phyloP scores from a whole-genome alignment of 2,329 filamentous ascomycete genomes.

The Furcasterigmium sp. region DNA sequence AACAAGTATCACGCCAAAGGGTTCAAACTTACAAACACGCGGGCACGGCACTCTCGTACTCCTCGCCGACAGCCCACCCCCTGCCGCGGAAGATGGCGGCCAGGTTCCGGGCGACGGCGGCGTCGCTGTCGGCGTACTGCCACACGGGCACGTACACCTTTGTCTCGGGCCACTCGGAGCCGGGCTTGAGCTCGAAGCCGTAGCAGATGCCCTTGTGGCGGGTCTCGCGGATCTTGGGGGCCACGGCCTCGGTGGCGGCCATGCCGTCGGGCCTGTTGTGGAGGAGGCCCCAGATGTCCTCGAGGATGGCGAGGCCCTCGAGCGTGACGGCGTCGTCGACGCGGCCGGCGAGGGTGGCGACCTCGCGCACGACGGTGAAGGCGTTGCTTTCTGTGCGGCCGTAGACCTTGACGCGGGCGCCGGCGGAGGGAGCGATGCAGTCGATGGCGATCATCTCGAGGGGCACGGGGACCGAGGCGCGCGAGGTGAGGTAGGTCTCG shows the following conservation, averaged over 20 bases:
- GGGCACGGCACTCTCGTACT: constrained; percentile 8
- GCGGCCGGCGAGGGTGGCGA: constrained; percentile 17
- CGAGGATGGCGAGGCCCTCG: constrained; percentile 15
- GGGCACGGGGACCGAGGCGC: constrained; percentile 14
- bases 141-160: constrained; percentile 20
- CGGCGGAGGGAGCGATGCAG: constrained; percentile 16
- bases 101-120: constrained; percentile 7
- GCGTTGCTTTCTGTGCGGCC: constrained; percentile 16
- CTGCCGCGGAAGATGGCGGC: constrained; percentile 7
- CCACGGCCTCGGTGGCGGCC: constrained; percentile 8
- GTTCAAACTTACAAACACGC: constrained; percentile 9
- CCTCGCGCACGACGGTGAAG: constrained; percentile 16
- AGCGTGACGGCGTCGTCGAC: constrained; percentile 13
- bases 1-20: background rate
- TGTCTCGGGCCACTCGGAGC: constrained; percentile 14
- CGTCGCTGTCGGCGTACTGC: constrained; percentile 15
- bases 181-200: constrained; percentile 19
- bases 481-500: constrained; percentile 12
- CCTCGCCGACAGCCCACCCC: constrained; percentile 10
- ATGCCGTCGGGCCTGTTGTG: constrained; percentile 16
- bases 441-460: constrained; percentile 20
- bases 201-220: constrained; percentile 16
- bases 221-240: constrained; percentile 6
- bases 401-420: constrained; percentile 20
- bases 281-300: constrained; percentile 18